Base-by-base conservation (phyloP, 2,329 filamentous ascomycete genomes). In the Phoma sp. region DNA sequence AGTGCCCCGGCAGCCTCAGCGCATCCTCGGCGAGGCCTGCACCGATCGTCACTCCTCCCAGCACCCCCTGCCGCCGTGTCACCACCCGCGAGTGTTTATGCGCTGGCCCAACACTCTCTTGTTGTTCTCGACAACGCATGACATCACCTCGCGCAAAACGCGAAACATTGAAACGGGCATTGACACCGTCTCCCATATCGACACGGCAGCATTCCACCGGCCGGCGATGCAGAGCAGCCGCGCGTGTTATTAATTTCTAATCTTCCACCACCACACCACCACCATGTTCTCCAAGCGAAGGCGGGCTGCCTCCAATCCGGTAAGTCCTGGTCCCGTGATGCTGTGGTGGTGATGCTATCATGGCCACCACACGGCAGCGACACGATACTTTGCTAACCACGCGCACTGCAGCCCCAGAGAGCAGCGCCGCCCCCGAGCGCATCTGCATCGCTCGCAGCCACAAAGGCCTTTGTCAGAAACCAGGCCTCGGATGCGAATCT, bases 391-490 rank as follows among this genome's bases (percentile, higher is more conserved):
- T 67, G 64, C 67, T 69, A 57, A 70, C 60, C 35, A 41, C 25
- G 40, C 33, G 43, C 54, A n/a, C 68, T 72, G 61, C 66, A 75
- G 73, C 56, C 69, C 57, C 60, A 67, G 50, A 59, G 68, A 57
- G 51, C 54, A 24, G 51, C 63, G 43, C 60, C 63, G 13, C 87
- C 87, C 52, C 86, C 86, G 45, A 88, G 87, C 70, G 82, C 90
- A 51, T 88, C 88, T 69, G 92, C 91, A 54, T 86, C 92, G 50
- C 87, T 89, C 41, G 92, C 92, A 52, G 92, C 93, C 57, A 86
- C 86, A 57, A 89, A 90, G 74, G 93, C 92, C 55, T 96, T 94
- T 76, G 83, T 89, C 70, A 87, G 85, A 65, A 87, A 83, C 69
- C 83, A 85, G 74, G 76, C 84, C 65, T 84, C 88, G 65, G 84